A percentile compares a stretch with the other conserved stretches of the same genome.
Evolutionary conservation across 208 protist genomes (phyloP).

Genomic region (Leishmania mexicana): DNA sequence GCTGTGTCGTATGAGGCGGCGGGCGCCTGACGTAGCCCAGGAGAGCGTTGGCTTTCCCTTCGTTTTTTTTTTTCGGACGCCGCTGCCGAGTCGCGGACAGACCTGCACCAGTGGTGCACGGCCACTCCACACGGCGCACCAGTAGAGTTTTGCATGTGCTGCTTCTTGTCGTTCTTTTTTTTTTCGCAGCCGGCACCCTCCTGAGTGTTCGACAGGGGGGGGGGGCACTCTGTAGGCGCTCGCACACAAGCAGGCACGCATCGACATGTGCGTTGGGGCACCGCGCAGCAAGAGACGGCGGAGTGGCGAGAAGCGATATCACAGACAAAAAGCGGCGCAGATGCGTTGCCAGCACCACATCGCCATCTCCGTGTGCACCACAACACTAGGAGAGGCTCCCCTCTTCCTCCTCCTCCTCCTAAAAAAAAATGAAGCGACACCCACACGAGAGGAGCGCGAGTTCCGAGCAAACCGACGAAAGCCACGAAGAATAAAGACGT

Average conservation of each 20-base stretch:
- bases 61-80: not conserved
- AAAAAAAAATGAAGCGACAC: not conserved
- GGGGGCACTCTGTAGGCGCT: not conserved
- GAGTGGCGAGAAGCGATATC: not conserved
- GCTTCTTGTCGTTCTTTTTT: not conserved
- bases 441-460: not conserved
- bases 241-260: not conserved
- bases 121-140: not conserved
- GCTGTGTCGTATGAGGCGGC: not conserved
- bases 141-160: not conserved
- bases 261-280: not conserved
- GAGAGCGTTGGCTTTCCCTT: not conserved
- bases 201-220: not conserved
- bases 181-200: not conserved
- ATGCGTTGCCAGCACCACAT: not conserved
- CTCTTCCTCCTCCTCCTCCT: no score
- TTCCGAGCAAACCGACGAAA: not conserved
- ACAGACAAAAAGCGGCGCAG: not conserved
- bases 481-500: not conserved
- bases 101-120: not conserved
- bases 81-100: not conserved
- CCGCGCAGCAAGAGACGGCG: not conserved
- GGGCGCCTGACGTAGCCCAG: not conserved
- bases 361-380: not conserved
- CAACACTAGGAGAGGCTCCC: not conserved